These are phyloP conservation scores for Aeminium ludgeri DNA, from an alignment of 495 filamentous ascomycete species.

Conservation along the genomic window DNA sequence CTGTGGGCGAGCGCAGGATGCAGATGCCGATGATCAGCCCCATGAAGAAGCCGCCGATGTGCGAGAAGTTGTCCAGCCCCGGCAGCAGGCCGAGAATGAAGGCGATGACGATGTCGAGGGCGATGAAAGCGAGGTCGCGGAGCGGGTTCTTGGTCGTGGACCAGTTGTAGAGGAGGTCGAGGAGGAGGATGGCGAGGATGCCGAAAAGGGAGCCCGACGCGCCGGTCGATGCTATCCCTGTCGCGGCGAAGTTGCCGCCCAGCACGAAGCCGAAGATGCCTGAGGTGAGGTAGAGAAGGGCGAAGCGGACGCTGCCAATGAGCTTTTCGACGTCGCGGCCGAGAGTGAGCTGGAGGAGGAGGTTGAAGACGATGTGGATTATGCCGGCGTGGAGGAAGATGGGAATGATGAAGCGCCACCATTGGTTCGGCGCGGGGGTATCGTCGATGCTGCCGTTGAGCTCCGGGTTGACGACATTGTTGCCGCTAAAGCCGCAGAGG, in stretches of 20 bases:
- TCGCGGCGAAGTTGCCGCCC: conserved; percentile 78
- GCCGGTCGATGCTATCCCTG: conserved; percentile 64
- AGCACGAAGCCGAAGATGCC: conserved; percentile 96
- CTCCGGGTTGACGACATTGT: conserved; percentile 39
- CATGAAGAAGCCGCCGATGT: conserved; percentile 93
- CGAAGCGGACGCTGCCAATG: conserved; percentile 73
- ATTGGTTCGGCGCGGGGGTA: conserved; percentile 60
- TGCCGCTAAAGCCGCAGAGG: conserved; percentile 62
- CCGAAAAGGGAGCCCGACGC: conserved; percentile 85
- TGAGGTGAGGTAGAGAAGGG: conserved; percentile 69
- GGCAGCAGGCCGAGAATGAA: conserved; percentile 87
- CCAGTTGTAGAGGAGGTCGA: conserved; percentile 92
- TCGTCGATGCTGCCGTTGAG: conserved; percentile 28
- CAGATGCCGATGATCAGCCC: conserved; percentile 74
- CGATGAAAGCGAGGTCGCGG: conserved; percentile 67
- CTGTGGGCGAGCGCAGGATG: conserved; percentile 70
- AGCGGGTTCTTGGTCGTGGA: conserved; percentile 51
- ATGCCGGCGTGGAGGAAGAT: conserved; percentile 92
- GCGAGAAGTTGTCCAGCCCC: conserved; percentile 89
- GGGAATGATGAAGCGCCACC: conserved; percentile 88
- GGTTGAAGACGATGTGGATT: conserved; percentile 88
- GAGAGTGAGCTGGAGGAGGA: conserved; percentile 74
- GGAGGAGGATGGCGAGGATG: conserved; percentile 67
- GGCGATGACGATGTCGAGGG: conserved; percentile 69
- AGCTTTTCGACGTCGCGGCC: conserved; percentile 78